Evolutionary conservation across 805 yeast genomes (phyloP).

Genomic region (Cyberlindnera japonica): DNA sequence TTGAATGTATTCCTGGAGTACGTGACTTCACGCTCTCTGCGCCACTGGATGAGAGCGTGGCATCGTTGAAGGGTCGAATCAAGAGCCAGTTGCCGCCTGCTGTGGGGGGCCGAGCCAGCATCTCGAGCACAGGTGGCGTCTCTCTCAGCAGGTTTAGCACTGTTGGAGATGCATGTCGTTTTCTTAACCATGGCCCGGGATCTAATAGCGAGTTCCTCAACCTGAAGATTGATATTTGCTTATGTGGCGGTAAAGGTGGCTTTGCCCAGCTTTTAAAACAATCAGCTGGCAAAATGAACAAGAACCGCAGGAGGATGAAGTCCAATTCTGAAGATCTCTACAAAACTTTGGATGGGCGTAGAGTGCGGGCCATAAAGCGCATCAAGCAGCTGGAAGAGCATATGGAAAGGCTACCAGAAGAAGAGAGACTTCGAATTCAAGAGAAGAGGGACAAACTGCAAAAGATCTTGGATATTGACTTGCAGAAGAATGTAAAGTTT

Average conservation of each 20-base stretch:
- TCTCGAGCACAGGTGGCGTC: slow-evolving; percentile 16
- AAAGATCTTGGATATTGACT: slow-evolving; percentile 30
- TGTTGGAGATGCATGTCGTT: slow-evolving; percentile 3
- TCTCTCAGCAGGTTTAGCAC: slow-evolving; percentile 6
- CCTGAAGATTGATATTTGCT: slow-evolving; percentile 32
- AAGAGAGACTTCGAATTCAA: slow-evolving; percentile 21
- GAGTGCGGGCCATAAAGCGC: slow-evolving; percentile 34
- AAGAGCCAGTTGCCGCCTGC: slow-evolving; percentile 9
- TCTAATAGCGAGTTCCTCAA: slow-evolving; percentile 11
- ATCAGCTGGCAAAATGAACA: slow-evolving; percentile 37
- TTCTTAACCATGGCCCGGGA: too few relatives aligned
- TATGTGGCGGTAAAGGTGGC: slow-evolving; percentile 54
- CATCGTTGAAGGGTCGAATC: slow-evolving; percentile 5
- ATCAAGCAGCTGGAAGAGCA: slow-evolving; percentile 34
- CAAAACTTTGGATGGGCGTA: slow-evolving; percentile 39
- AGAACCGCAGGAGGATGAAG: slow-evolving; percentile 19
- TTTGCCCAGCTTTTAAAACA: slow-evolving; percentile 41
- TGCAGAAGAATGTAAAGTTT: slow-evolving; percentile 30
- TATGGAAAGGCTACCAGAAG: slow-evolving; percentile 18
- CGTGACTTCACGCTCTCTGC: slow-evolving; percentile 9
- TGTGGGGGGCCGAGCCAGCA: slow-evolving; percentile 3
- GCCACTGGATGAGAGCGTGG: neutral
- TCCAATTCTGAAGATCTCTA: slow-evolving; percentile 32
- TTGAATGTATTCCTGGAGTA: slow-evolving; percentile 15
- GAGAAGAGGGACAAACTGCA: slow-evolving; percentile 36